Conservation (phyloP, 371 early-diverging fungal species). For the Quaeritorhiza haematococci region DNA sequence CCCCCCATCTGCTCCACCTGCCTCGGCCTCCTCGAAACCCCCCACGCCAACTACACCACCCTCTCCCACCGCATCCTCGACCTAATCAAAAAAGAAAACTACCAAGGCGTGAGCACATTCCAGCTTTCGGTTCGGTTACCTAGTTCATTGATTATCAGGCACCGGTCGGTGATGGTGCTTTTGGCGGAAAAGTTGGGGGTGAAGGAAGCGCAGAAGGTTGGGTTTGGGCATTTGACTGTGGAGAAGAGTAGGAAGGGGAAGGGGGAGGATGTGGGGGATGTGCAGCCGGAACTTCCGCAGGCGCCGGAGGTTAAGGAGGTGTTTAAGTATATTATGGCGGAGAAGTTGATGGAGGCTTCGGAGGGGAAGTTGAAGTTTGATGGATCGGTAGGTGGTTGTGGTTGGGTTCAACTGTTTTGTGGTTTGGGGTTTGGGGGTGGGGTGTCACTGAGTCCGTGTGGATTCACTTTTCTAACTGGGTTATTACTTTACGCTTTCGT, state of each 20-base stretch:
- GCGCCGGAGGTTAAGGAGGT: constrained; percentile 34
- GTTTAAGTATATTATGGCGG: constrained; percentile 15
- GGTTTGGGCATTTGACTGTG: too few relatives aligned
- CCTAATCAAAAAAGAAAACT: too few relatives aligned
- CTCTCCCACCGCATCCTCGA: neutral
- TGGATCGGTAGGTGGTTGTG: too few relatives aligned
- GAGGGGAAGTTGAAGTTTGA: too few relatives aligned
- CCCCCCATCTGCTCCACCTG: constrained; percentile 30
- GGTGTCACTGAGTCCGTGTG: neutral
- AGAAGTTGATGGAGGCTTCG: constrained; percentile 8
- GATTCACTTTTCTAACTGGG: neutral
- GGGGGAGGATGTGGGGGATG: too few relatives aligned
- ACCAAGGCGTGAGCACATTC: too few relatives aligned
- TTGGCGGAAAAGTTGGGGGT: too few relatives aligned
- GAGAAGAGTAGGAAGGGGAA: too few relatives aligned
- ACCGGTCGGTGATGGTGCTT: constrained; percentile 13
- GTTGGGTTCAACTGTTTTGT: too few relatives aligned
- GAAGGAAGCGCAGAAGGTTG: too few relatives aligned
- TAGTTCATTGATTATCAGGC: constrained; percentile 23
- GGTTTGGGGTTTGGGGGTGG: constrained; percentile 12
- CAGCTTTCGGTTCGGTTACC: constrained; percentile 25
- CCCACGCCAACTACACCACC: neutral
- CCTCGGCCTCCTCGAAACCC: constrained; percentile 23
- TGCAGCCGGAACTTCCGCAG: neutral
- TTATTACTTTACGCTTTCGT: neutral